Conservation (phyloP, 768 basidiomycete species). For the Sporobolomyces phaffii region DNA sequence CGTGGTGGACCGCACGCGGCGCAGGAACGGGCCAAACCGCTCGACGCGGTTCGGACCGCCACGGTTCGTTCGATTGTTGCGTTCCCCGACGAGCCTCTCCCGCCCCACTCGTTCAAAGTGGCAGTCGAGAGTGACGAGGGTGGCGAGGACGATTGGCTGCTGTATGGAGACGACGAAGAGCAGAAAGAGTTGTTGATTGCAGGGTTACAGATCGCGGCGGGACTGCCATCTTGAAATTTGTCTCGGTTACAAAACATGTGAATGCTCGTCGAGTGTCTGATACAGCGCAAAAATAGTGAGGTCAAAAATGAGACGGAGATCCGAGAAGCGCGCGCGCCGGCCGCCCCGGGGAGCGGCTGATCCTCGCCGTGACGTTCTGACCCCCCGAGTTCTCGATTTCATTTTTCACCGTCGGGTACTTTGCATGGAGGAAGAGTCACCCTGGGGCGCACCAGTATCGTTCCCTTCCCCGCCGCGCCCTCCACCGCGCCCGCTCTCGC, state of each 20-base stretch:
- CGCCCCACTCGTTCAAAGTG: conserved; percentile 33
- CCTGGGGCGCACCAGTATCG: conserved; percentile 21
- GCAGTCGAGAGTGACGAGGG: not conserved
- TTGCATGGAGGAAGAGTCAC: conserved; percentile 10
- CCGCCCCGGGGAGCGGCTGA: no score
- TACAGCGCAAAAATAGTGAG: not conserved
- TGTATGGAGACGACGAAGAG: conserved; percentile 18
- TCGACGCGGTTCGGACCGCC: not conserved
- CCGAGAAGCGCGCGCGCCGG: no score
- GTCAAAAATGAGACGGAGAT: no score
- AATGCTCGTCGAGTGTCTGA: not conserved
- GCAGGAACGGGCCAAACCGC: conserved; percentile 9
- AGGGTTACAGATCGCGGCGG: conserved; percentile 6
- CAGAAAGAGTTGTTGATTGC: conserved; percentile 25
- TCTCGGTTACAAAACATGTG: not conserved
- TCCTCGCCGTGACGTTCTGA: no score
- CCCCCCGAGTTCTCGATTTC: no score
- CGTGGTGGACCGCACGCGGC: not conserved
- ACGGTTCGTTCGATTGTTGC: not conserved
- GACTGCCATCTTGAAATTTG: no score
- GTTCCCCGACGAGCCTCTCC: conserved; percentile 19
- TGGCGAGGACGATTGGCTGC: conserved; percentile 13
- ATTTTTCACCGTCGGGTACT: no score
- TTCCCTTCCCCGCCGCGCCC: not conserved
- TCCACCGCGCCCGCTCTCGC: not conserved